Evolutionary conservation across 768 basidiomycete species (phyloP), one percentile per base, ranked within the genome.

Genomic region (Suillus fuscotomentosus): DNA sequence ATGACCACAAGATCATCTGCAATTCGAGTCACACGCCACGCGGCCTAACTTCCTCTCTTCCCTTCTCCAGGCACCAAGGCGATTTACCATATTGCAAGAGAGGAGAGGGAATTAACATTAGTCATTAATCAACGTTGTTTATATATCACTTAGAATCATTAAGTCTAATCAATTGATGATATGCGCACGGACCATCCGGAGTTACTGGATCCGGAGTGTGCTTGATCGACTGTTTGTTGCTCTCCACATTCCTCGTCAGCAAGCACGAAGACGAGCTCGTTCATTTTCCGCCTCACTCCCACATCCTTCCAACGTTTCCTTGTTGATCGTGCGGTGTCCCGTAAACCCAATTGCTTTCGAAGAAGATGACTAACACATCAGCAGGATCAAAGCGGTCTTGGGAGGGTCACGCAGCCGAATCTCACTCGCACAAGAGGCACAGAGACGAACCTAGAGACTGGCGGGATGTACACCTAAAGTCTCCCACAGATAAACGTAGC

Each of bases 351-450:
- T 83, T 70, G 64, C 67, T 65, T 62, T 53, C 68, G 70, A 74
- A 62, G 67, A 71, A 85, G 67, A 84, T 92, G 89, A 87, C 91
- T 92, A 90, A 93, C 85, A 78, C 86, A 75, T 81, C 88, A 82
- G 83, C 91, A 92, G 91, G 91, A 83, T 81, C 83, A 76, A 92
- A 92, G 88, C 89, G 91, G 77, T 79, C 88, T 68, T 86, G 86
- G 87, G 89, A 91, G 71, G 88, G 84, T 81, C 72, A 77, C 63
- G 77, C 78, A 65, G 63, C 69, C 62, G 77, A 79, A 57, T 67
- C 65, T 11, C 54, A 79, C 61, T 70, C 76, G 53, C 70, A 83
- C 71, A 91, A 91, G 75, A 81, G 88, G 68, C 79, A 80, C 53
- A 78, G 79, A 66, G 83, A 84, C 36, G 87, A 88, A 38, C 78